Evolutionary conservation across 2,329 filamentous ascomycete species (phyloP).

Genomic region (Calycina marina): DNA sequence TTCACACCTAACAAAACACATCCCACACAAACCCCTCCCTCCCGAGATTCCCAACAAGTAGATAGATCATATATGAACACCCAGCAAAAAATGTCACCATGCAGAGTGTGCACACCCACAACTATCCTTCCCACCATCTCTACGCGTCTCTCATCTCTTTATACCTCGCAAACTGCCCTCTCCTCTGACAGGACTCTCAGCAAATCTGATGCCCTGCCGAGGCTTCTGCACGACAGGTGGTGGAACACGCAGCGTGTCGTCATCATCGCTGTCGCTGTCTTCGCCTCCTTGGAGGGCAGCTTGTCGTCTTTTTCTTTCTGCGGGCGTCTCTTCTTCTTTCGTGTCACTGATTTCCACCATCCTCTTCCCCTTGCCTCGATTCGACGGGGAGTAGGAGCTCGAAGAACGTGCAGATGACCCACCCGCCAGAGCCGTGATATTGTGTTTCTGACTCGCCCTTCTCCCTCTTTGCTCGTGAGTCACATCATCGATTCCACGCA

Average conservation of each 20-base stretch:
- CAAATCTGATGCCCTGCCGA: constrained; percentile 20
- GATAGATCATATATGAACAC: too few species aligned
- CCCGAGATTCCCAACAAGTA: too few species aligned
- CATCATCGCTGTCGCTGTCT: constrained; percentile 18
- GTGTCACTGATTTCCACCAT: constrained; percentile 18
- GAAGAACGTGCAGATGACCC: too few species aligned
- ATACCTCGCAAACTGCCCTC: constrained; percentile 20
- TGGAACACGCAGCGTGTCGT: constrained; percentile 18
- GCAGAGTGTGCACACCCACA: too few species aligned
- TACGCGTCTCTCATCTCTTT: constrained; percentile 38
- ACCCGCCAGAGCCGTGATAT: too few species aligned
- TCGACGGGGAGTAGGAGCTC: background rate
- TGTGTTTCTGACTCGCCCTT: background rate
- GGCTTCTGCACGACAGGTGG: constrained; percentile 12
- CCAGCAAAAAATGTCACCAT: too few species aligned
- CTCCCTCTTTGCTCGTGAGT: constrained; percentile 8
- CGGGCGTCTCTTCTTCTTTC: background rate
- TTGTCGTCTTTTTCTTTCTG: constrained; percentile 25
- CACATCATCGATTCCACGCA: constrained; percentile 29
- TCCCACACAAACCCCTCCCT: too few species aligned
- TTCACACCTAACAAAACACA: too few species aligned
- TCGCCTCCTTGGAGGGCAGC: constrained; percentile 47
- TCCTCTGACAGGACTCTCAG: constrained; percentile 20
- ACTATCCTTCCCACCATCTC: too few species aligned
- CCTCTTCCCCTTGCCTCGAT: constrained; percentile 3